phyloP scores from a whole-genome alignment of 305 asterid species.

The Fraxinus angustifolia region DNA sequence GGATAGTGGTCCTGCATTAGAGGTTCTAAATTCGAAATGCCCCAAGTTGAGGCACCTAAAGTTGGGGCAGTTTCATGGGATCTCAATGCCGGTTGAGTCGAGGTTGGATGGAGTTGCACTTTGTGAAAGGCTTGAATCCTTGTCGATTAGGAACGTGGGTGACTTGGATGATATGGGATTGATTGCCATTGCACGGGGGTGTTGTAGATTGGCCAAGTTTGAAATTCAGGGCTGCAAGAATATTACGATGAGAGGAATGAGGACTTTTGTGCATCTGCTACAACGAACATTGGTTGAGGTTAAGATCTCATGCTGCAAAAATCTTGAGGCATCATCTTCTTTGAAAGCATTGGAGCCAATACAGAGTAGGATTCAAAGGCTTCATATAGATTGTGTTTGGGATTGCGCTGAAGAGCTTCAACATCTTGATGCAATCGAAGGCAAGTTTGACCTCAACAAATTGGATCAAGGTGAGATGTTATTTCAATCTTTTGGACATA shows the following conservation, averaged over 20 bases:
- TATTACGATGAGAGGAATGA: slow-evolving; percentile 67
- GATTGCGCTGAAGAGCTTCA: slow-evolving; percentile 39
- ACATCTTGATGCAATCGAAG: slow-evolving; percentile 31
- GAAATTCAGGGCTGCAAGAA: slow-evolving; percentile 76
- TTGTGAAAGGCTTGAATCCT: slow-evolving; percentile 61
- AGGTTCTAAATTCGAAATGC: slow-evolving; percentile 63
- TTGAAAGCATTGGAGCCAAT: slow-evolving; percentile 76
- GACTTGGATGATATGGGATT: slow-evolving; percentile 80
- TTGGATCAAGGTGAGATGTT: slow-evolving; percentile 11
- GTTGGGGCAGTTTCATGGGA: slow-evolving; percentile 76
- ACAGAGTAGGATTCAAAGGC: slow-evolving; percentile 60
- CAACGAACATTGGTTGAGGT: slow-evolving; percentile 60
- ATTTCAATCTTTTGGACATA: slow-evolving; percentile 10
- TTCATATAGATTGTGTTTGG: slow-evolving; percentile 85
- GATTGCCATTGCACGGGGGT: slow-evolving; percentile 87
- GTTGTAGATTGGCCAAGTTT: slow-evolving; percentile 59
- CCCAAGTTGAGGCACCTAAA: slow-evolving; percentile 61
- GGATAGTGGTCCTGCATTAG: slow-evolving; percentile 76
- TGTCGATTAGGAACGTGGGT: slow-evolving; percentile 64
- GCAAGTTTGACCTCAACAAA: slow-evolving; percentile 46
- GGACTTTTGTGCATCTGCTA: slow-evolving; percentile 68
- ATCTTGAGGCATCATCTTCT: slow-evolving; percentile 55
- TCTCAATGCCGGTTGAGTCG: slow-evolving; percentile 63
- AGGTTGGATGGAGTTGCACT: slow-evolving; percentile 75
- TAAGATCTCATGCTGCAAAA: slow-evolving; percentile 70